These are phyloP conservation scores for Adansonia gregorii DNA, from an alignment of 441 rosid genomes.

Conservation along the genomic window DNA sequence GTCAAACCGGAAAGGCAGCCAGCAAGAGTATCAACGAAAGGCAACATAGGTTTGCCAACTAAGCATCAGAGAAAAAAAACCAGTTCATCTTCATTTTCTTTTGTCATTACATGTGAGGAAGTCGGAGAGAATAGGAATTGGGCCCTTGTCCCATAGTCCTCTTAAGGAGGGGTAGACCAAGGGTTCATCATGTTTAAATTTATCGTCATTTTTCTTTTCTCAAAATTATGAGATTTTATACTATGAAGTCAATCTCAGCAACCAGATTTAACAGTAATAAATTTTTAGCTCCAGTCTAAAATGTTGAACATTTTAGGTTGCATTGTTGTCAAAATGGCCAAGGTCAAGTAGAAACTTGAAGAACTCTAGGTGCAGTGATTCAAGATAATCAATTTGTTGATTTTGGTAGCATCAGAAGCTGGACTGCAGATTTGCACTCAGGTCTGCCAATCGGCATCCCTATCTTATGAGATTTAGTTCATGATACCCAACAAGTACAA, in stretches of 20 bases:
- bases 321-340: slow-evolving; percentile 3
- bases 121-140: not conserved
- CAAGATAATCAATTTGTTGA: slow-evolving; percentile 9
- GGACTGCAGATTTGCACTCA: slow-evolving; percentile 1
- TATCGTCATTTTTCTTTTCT: not conserved
- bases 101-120: not conserved
- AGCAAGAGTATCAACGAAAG: no score
- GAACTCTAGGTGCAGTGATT: not conserved
- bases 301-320: slow-evolving; percentile 1
- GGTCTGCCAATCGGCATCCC: not conserved
- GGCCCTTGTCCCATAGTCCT: not conserved
- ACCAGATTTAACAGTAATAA: not conserved
- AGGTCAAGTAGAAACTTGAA: slow-evolving; percentile 10
- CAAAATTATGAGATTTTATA: not conserved
- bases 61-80: no score
- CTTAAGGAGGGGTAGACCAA: not conserved
- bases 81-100: not conserved
- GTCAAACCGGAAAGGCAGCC: no score
- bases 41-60: no score
- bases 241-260: not conserved
- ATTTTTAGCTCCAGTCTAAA: not conserved
- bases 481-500: not conserved
- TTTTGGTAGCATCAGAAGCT: not conserved
- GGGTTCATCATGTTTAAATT: not conserved
- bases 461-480: slow-evolving; percentile 9